These are phyloP conservation scores for Melastoma malabathricum DNA, from an alignment of 345 rosid species.

Conservation along the genomic window DNA sequence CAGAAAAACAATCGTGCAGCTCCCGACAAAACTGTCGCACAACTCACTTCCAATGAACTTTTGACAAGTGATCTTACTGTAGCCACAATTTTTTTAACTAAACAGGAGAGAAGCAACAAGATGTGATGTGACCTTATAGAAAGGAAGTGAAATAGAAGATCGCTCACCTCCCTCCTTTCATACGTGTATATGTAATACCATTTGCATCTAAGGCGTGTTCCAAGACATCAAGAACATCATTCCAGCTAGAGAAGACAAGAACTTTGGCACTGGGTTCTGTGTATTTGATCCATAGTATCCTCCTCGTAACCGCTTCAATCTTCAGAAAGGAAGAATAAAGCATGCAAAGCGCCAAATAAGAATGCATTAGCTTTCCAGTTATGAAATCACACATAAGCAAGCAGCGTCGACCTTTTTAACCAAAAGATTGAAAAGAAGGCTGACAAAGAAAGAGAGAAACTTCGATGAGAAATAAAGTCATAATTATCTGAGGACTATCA, in stretches of 20 bases:
- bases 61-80: too few relatives aligned
- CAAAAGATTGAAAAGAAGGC: not conserved
- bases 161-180: constrained; percentile 92
- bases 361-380: too few relatives aligned
- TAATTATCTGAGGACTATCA: not conserved
- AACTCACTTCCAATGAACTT: too few relatives aligned
- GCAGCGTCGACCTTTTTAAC: not conserved
- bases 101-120: too few relatives aligned
- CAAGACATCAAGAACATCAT: constrained; percentile 93
- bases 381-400: constrained; percentile 1
- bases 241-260: constrained; percentile 95
- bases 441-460: too few relatives aligned
- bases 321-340: constrained; percentile 12
- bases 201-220: constrained; percentile 72
- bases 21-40: too few relatives aligned
- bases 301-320: constrained; percentile 86
- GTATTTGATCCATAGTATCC: constrained; percentile 76
- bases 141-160: not conserved
- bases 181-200: constrained; percentile 50
- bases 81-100: too few relatives aligned
- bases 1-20: too few relatives aligned
- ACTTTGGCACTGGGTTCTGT: constrained; percentile 68
- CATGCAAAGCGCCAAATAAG: too few relatives aligned
- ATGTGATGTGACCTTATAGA: not conserved
- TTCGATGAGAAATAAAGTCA: not conserved